Evolutionary conservation across 306 rosid genomes (phyloP), one percentile per base, ranked within the genome.

Genomic region (Mucuna pruriens): DNA sequence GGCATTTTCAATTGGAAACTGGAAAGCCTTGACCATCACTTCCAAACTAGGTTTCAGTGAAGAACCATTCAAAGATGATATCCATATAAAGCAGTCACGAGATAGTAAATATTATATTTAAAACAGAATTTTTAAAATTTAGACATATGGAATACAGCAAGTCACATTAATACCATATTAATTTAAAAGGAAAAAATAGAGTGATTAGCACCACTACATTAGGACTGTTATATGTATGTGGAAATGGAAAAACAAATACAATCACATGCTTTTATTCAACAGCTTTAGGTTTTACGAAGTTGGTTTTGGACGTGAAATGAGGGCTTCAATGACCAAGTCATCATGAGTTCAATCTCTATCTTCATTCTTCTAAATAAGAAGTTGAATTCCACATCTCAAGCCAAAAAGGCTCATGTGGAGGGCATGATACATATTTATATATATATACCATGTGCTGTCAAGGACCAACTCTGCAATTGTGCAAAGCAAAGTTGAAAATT

Each of bases 241-340:
- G 3, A 57, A 2, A 22, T 51, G 2, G 9, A n/a, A 34, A 34
- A 7, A 40, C 9, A 3, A 16, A 64, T 65, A 17, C 46, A 64
- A 34, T n/a, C 45, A 82, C 38, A 39, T 65, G 68, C 63, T 57
- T 44, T 70, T 38, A 69, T 29, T 65, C 77, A 68, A 68, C 71
- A 23, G 33, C 60, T 55, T 40, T 39, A 42, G 33, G 39, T 44
- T 69, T 29, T 15, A 10, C 29, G 9, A 67, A 12, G 78, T 20
- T 52, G 26, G 38, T 45, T 68, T 75, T 70, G 70, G 68, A 54
- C 78, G 57, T 57, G 63, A 74, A 44, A 57, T 70, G 61, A 70
- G 49, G 71, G 83, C 77, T 58, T 79, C 71, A 57, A 20, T 60
- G 20, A 71, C 71, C 38, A 79, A 31, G 62, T 79, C 49, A 71